A percentile compares a stretch with the other conserved stretches of the same genome.
phyloP scores from a whole-genome alignment of 768 basidiomycete genomes.

The Serendipita sp. region DNA sequence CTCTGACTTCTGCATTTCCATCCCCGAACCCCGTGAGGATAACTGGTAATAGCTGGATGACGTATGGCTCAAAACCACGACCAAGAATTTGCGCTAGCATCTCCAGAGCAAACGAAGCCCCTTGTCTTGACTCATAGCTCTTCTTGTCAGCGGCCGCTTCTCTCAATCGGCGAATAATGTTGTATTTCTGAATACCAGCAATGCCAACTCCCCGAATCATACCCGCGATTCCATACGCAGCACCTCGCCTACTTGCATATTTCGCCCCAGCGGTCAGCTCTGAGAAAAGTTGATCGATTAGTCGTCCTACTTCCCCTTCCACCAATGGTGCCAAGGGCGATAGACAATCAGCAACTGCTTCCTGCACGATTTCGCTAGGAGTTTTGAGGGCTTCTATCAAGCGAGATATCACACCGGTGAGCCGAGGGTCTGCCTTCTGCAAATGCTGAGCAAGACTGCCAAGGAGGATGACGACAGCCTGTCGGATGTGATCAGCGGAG shows the following conservation, averaged over 20 bases:
- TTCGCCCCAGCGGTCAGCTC: constrained; percentile 66
- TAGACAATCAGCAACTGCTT: constrained; percentile 90
- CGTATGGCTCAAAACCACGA: constrained; percentile 86
- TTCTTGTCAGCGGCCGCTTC: constrained; percentile 80
- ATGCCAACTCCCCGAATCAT: constrained; percentile 85
- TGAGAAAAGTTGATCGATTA: constrained; percentile 64
- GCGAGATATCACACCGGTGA: constrained; percentile 67
- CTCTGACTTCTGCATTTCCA: constrained; percentile 68
- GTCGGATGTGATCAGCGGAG: constrained; percentile 74
- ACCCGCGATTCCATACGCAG: constrained; percentile 90
- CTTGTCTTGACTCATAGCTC: constrained; percentile 71
- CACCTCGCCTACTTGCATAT: constrained; percentile 90
- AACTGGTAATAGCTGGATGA: constrained; percentile 66
- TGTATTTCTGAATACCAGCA: constrained; percentile 66
- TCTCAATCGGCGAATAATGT: constrained; percentile 56
- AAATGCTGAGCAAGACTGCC: constrained; percentile 85
- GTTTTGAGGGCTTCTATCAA: constrained; percentile 82
- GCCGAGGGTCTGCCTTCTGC: constrained; percentile 54
- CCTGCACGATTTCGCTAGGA: constrained; percentile 89
- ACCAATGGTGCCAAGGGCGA: constrained; percentile 69
- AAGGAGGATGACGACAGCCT: constrained; percentile 87
- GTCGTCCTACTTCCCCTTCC: constrained; percentile 35
- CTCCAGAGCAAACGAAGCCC: constrained; percentile 89
- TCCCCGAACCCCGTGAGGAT: constrained; percentile 81
- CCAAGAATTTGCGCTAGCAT: constrained; percentile 75